phyloP scores from a whole-genome alignment of 2,329 filamentous ascomycete genomes.

The Metarhizium humberi region DNA sequence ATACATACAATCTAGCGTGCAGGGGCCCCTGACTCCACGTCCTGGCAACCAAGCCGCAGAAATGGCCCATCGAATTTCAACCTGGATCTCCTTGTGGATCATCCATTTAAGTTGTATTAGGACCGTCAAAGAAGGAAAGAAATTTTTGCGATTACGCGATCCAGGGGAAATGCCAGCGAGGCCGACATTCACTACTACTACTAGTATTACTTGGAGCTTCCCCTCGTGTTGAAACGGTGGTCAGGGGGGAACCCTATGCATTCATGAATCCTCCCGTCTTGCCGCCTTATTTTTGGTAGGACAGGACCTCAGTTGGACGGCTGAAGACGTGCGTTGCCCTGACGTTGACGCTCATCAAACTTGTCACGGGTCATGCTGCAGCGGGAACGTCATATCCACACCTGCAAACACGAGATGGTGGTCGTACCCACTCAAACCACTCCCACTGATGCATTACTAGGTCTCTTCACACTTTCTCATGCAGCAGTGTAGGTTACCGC shows the following conservation, averaged over 20 bases:
- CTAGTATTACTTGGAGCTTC: background rate
- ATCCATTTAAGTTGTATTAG: constrained; percentile 4
- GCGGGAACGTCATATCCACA: constrained; percentile 7
- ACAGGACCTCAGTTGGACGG: background rate
- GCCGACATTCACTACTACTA: background rate
- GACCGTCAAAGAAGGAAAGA: background rate
- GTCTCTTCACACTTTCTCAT: background rate
- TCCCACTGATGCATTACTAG: background rate
- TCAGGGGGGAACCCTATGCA: background rate
- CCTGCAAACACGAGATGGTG: constrained; percentile 6
- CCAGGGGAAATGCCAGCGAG: background rate
- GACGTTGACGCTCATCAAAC: background rate
- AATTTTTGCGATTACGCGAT: background rate
- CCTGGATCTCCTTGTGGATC: constrained; percentile 6
- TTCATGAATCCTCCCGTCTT: too few species aligned
- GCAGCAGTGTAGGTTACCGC: background rate
- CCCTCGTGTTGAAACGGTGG: background rate
- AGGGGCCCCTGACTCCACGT: constrained; percentile 2
- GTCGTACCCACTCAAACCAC: background rate
- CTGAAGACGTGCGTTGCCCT: background rate
- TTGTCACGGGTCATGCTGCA: constrained; percentile 5
- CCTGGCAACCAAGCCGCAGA: constrained; percentile 6
- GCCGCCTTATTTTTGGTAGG: background rate
- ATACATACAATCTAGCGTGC: background rate
- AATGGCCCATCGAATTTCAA: constrained; percentile 7